These are phyloP conservation scores for Helotiales sp. DNA, from an alignment of 2,329 filamentous ascomycete genomes.

Conservation along the genomic window DNA sequence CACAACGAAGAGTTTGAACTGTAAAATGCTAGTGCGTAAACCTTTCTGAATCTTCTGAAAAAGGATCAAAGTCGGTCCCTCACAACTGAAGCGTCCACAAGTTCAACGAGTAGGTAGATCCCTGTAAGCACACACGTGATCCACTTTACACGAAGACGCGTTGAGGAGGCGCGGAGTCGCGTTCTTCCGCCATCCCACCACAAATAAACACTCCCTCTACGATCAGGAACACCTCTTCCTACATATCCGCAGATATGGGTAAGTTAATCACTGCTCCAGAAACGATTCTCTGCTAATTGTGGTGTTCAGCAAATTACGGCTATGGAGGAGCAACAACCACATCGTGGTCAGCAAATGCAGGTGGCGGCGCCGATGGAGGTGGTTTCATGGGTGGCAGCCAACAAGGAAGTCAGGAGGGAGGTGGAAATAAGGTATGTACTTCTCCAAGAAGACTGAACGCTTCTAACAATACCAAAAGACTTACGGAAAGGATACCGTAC, in stretches of 20 bases:
- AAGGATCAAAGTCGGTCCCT: too few species aligned
- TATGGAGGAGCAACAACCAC: slow-evolving; percentile 34
- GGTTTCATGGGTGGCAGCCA: slow-evolving; percentile 65
- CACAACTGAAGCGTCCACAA: neutral
- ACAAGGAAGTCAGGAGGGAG: slow-evolving; percentile 53
- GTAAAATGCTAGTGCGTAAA: too few species aligned
- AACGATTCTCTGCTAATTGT: too few species aligned
- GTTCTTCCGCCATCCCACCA: neutral
- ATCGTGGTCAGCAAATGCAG: slow-evolving; percentile 45
- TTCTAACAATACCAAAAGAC: slow-evolving; percentile 3
- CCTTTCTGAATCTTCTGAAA: too few species aligned
- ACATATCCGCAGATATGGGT: slow-evolving; percentile 12
- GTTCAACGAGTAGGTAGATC: neutral
- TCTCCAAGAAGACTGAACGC: neutral
- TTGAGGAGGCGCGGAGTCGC: too few species aligned
- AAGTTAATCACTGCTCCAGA: too few species aligned
- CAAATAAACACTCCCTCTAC: neutral
- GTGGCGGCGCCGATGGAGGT: slow-evolving; percentile 60
- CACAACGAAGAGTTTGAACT: too few species aligned
- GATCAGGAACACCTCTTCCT: neutral
- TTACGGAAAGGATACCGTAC: slow-evolving; percentile 80
- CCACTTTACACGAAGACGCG: slow-evolving; percentile 14
- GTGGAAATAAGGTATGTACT: slow-evolving; percentile 44
- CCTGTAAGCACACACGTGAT: neutral
- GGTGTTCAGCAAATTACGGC: slow-evolving; percentile 35